A percentile compares a stretch with the other conserved stretches of the same genome.
Evolutionary conservation across 176 grass and related monocot genomes (phyloP).

Genomic region (Triticum aestivum): DNA sequence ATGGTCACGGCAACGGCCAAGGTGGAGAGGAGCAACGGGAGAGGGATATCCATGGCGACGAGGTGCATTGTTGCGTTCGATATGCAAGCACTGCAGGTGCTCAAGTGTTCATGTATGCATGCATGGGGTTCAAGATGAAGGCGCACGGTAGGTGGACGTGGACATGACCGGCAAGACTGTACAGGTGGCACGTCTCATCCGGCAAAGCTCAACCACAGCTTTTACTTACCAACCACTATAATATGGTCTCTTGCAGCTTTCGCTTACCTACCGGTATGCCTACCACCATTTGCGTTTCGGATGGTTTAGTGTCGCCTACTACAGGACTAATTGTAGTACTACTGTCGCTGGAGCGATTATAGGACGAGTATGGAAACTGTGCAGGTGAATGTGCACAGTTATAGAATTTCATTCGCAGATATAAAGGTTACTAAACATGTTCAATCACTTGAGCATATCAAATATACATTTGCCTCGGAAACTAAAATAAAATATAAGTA

Average conservation of each 20-base stretch:
- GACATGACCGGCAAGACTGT: too few species aligned
- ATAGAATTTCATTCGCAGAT: not conserved
- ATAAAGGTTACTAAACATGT: too few species aligned
- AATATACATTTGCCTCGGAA: not conserved
- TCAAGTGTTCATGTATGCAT: not conserved
- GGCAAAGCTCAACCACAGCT: not conserved
- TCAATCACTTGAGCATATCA: not conserved
- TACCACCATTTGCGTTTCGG: not conserved
- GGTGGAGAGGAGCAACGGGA: not conserved
- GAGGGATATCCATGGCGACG: not conserved
- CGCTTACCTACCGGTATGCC: not conserved
- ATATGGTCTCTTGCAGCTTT: not conserved
- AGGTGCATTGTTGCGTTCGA: not conserved
- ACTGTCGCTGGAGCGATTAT: not conserved
- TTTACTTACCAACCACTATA: not conserved
- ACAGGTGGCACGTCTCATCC: not conserved
- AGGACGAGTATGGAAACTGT: not conserved
- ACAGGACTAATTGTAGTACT: not conserved
- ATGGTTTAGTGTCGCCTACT: slow-evolving; percentile 18
- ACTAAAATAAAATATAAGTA: not conserved
- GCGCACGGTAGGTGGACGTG: not conserved
- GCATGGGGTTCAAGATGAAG: not conserved
- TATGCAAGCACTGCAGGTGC: not conserved
- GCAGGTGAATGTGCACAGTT: not conserved
- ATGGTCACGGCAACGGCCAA: not conserved